phyloP scores from a whole-genome alignment of 2,329 filamentous ascomycete genomes.

The Alternaria arborescens region DNA sequence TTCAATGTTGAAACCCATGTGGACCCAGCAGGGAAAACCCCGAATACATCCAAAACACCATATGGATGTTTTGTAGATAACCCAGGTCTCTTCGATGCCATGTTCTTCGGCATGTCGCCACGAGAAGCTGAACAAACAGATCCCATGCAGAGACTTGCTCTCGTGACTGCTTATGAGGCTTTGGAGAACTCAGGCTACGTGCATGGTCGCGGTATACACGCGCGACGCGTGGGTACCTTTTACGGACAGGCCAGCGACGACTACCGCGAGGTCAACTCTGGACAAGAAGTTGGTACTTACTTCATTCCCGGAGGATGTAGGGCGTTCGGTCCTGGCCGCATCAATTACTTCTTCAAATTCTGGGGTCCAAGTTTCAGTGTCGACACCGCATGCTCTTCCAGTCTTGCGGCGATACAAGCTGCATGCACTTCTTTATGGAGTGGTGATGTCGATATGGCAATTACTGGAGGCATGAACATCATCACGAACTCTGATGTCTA shows the following conservation, averaged over 20 bases:
- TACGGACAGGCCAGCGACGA: constrained; percentile 48
- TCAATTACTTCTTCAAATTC: constrained; percentile 53
- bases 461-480: constrained; percentile 38
- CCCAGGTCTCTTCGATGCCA: constrained; percentile 34
- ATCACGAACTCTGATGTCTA: constrained; percentile 45
- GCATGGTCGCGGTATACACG: neutral
- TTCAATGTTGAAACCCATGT: neutral
- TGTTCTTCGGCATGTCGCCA: constrained; percentile 43
- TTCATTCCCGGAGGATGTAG: constrained; percentile 62
- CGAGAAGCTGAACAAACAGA: constrained; percentile 38
- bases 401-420: constrained; percentile 38
- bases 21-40: neutral
- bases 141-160: constrained; percentile 29
- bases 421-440: constrained; percentile 41
- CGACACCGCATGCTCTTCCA: constrained; percentile 51
- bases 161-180: constrained; percentile 40
- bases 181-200: constrained; percentile 36
- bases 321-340: constrained; percentile 62
- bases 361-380: constrained; percentile 54
- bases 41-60: neutral
- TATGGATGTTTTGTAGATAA: neutral
- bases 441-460: constrained; percentile 40
- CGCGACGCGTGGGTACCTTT: constrained; percentile 43
- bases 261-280: constrained; percentile 31
- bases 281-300: constrained; percentile 60